These are phyloP conservation scores for Nicotiana paniculata DNA, from an alignment of 257 asterid species.

Conservation along the genomic window DNA sequence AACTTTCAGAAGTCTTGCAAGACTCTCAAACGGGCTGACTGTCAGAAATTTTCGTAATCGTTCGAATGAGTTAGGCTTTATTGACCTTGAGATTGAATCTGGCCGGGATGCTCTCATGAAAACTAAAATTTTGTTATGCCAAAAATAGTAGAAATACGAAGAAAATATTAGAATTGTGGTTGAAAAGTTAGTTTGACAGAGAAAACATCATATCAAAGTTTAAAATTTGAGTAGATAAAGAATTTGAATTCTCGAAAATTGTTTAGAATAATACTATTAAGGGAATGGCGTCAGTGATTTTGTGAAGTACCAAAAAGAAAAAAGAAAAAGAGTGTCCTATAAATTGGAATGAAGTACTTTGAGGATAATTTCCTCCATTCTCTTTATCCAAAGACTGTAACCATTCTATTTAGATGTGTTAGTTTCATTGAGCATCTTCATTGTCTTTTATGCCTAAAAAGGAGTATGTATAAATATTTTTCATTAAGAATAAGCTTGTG, in stretches of 20 bases:
- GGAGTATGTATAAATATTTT: neutral
- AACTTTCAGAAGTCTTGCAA: neutral
- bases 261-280: neutral
- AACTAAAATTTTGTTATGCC: neutral
- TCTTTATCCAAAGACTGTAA: neutral
- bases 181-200: neutral
- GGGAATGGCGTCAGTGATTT: neutral
- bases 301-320: neutral
- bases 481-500: neutral
- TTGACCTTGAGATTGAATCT: neutral
- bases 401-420: neutral
- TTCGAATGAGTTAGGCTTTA: neutral
- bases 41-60: neutral
- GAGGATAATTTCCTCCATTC: neutral
- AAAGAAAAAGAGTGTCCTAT: neutral
- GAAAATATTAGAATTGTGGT: neutral
- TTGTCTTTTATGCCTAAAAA: neutral
- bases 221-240: neutral
- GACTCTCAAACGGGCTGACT: neutral
- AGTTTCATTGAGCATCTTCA: neutral
- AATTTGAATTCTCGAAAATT: conserved; percentile 1
- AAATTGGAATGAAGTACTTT: neutral
- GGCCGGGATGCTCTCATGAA: neutral
- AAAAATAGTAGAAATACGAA: neutral
- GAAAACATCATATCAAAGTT: neutral